Evolutionary conservation across 2,329 filamentous ascomycete genomes (phyloP).

Genomic region (Lachnellula subtilissima): DNA sequence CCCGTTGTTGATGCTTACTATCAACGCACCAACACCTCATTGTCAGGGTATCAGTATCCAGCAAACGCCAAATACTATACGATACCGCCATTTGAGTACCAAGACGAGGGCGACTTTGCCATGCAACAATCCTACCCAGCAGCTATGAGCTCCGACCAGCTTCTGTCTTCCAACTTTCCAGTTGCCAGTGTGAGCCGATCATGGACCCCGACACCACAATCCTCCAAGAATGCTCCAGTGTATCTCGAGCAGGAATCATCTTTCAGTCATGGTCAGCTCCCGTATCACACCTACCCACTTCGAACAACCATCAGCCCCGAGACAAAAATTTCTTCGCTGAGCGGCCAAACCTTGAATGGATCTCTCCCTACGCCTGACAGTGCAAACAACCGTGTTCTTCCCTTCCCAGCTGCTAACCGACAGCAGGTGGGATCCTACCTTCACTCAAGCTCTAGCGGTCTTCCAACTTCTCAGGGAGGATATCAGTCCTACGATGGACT

Average conservation of each 20-base stretch:
- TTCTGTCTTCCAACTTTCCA: conserved; percentile 12
- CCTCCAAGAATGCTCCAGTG: conserved; percentile 12
- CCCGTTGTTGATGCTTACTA: conserved; percentile 14
- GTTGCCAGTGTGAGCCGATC: conserved; percentile 9
- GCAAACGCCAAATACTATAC: conserved; percentile 16
- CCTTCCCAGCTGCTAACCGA: conserved; percentile 19
- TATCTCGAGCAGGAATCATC: conserved; percentile 19
- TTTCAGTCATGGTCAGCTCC: conserved; percentile 16
- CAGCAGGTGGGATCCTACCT: conserved; percentile 11
- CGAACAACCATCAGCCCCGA: conserved; percentile 20
- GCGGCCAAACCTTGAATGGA: neutral
- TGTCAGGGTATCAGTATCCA: conserved; percentile 17
- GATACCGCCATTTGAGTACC: conserved; percentile 20
- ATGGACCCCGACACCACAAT: conserved; percentile 17
- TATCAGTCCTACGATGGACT: conserved; percentile 15
- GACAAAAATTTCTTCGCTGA: conserved; percentile 14
- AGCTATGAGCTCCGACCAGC: conserved; percentile 13
- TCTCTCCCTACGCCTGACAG: conserved; percentile 16
- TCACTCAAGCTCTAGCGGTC: conserved; percentile 9
- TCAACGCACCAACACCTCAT: conserved; percentile 11
- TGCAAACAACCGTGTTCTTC: conserved; percentile 26
- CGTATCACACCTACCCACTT: conserved; percentile 17
- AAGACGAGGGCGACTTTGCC: conserved; percentile 25
- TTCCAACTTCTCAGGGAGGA: conserved; percentile 8
- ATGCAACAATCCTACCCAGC: conserved; percentile 5